These are phyloP conservation scores for Linum lewisii DNA, from an alignment of 345 rosid species.

Conservation along the genomic window DNA sequence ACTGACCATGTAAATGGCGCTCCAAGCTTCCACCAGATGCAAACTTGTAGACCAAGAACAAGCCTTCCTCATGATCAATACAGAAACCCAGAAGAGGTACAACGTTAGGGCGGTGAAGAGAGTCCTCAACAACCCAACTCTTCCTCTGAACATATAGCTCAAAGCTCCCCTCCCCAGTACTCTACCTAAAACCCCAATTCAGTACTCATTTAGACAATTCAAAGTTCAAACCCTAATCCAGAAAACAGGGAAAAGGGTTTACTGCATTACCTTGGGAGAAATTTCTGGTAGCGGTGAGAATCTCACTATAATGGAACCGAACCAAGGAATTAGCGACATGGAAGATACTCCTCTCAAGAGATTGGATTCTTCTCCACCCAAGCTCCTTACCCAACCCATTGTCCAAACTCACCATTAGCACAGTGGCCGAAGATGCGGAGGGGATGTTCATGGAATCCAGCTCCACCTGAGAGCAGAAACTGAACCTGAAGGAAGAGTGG, in stretches of 20 bases:
- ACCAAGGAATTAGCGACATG: conserved; percentile 50
- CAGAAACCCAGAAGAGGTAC: conserved; percentile 87
- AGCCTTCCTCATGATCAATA: conserved; percentile 78
- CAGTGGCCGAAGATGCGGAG: no score
- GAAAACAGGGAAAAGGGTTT: no score
- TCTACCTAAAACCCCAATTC: conserved; percentile 33
- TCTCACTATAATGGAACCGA: conserved; percentile 62
- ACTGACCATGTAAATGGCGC: no score
- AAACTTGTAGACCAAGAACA: conserved; percentile 83
- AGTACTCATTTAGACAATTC: neutral
- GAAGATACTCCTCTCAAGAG: conserved; percentile 70
- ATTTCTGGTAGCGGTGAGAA: conserved; percentile 61
- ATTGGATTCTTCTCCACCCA: no score
- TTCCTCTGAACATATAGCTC: conserved; percentile 80
- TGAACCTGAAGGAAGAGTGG: no score
- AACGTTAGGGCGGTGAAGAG: conserved; percentile 56
- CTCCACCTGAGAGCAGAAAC: no score
- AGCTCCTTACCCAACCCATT: no score
- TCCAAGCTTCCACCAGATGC: conserved; percentile 90
- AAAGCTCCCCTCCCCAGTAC: conserved; percentile 91
- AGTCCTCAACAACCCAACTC: conserved; percentile 67
- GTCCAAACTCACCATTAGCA: no score
- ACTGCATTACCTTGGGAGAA: conserved; percentile 75
- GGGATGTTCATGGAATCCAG: no score
- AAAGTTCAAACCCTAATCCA: neutral